These are phyloP conservation scores for Speleostelium caveatum DNA, from an alignment of 78 protist species.

Conservation along the genomic window DNA sequence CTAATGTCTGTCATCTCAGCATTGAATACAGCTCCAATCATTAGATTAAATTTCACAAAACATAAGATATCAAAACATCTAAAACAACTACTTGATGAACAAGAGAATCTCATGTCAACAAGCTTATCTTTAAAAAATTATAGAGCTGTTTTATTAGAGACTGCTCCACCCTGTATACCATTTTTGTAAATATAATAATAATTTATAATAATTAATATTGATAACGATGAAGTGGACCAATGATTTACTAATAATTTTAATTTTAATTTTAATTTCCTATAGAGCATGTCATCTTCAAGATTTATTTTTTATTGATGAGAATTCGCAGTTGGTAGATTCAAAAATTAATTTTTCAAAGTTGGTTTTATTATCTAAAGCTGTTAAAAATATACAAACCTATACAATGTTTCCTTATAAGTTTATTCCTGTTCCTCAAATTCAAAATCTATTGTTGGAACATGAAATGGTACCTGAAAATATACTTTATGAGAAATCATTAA, in stretches of 20 bases:
- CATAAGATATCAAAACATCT: conserved; percentile 8
- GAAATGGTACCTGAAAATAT: background rate
- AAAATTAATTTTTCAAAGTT: conserved; percentile 26
- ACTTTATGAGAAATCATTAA: conserved; percentile 14
- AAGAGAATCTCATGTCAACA: conserved; percentile 26
- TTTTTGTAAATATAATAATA: no score
- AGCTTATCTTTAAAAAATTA: conserved; percentile 13
- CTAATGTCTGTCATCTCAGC: conserved; percentile 14
- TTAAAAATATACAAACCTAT: conserved; percentile 3
- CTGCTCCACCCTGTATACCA: conserved; percentile 22
- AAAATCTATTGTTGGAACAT: conserved; percentile 12
- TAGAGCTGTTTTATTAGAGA: conserved; percentile 11
- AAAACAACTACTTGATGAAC: background rate
- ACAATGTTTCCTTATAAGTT: conserved; percentile 24
- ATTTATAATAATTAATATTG: no score
- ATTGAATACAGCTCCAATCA: conserved; percentile 15
- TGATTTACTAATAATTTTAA: background rate
- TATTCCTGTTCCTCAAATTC: conserved; percentile 11
- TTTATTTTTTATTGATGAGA: conserved; percentile 31
- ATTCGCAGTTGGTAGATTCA: background rate
- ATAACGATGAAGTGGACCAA: background rate
- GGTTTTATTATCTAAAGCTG: conserved; percentile 1
- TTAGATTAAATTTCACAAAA: conserved; percentile 23
- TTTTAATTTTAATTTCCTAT: background rate
- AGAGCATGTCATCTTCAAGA: conserved; percentile 8